Evolutionary conservation across 371 early-diverging fungal genomes (phyloP).

Genomic region (Rhizomucor pusillus): DNA sequence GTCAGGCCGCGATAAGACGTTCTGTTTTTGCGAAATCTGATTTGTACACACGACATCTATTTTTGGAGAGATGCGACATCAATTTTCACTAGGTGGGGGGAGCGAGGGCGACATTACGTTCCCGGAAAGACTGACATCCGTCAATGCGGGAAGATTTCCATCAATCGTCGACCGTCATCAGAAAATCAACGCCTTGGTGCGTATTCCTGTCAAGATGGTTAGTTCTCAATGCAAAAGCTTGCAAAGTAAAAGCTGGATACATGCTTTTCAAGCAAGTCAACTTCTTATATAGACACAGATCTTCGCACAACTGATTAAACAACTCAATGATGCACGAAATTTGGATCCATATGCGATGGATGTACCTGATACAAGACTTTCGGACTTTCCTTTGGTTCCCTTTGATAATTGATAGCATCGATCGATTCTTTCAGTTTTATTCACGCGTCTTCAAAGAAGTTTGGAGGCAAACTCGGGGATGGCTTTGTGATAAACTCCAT

Average conservation of each 20-base stretch:
- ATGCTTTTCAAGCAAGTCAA: conserved; percentile 29
- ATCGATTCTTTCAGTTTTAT: conserved; percentile 66
- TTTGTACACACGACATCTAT: too few species aligned
- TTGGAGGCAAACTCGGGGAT: conserved; percentile 69
- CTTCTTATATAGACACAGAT: conserved; percentile 80
- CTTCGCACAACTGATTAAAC: conserved; percentile 65
- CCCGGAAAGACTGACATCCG: too few species aligned
- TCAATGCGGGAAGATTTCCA: conserved; percentile 72
- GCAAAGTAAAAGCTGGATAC: neutral
- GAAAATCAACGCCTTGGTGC: conserved; percentile 26
- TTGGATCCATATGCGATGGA: neutral
- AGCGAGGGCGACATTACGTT: too few species aligned
- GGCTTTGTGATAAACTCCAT: conserved; percentile 8
- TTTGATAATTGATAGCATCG: conserved; percentile 66
- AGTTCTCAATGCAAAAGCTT: too few species aligned
- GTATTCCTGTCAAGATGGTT: neutral
- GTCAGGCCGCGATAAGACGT: too few species aligned
- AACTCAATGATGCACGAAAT: conserved; percentile 2
- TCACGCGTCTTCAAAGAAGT: conserved; percentile 70
- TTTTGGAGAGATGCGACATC: too few species aligned
- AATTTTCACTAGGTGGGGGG: too few species aligned
- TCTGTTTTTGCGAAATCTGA: too few species aligned
- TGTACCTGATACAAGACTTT: conserved; percentile 82
- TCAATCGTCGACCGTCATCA: conserved; percentile 51
- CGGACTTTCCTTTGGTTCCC: conserved; percentile 63